phyloP scores from a whole-genome alignment of 2,329 filamentous ascomycete species.

The Aotearoamyces nothofagi region DNA sequence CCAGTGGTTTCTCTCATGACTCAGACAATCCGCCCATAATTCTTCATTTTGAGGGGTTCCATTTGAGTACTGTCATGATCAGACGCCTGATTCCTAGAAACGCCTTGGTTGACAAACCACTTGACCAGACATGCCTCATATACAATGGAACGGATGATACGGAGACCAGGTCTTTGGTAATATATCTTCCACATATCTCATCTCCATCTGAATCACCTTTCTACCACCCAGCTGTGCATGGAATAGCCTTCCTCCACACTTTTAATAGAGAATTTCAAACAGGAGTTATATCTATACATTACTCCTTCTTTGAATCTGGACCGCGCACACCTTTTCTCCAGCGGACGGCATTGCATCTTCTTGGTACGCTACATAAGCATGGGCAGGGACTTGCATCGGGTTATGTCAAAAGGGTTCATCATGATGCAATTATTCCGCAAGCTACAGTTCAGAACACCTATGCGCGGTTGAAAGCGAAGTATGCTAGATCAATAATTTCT shows the following conservation, averaged over 20 bases:
- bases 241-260: slow-evolving; percentile 62
- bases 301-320: slow-evolving; percentile 31
- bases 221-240: slow-evolving; percentile 69
- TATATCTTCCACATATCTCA: slow-evolving; percentile 64
- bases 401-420: slow-evolving; percentile 69
- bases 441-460: slow-evolving; percentile 72
- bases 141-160: slow-evolving; percentile 28
- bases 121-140: slow-evolving; percentile 74
- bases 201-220: slow-evolving; percentile 55
- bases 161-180: slow-evolving; percentile 36
- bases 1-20: slow-evolving; percentile 17
- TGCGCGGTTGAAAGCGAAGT: slow-evolving; percentile 59
- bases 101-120: slow-evolving; percentile 52
- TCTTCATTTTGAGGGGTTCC: slow-evolving; percentile 29
- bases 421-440: slow-evolving; percentile 69
- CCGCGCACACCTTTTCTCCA: slow-evolving; percentile 31
- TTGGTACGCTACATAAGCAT: slow-evolving; percentile 59
- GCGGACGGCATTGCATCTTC: slow-evolving; percentile 53
- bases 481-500: slow-evolving; percentile 56
- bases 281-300: slow-evolving; percentile 44
- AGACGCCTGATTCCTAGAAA: slow-evolving; percentile 73
- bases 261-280: slow-evolving; percentile 29
- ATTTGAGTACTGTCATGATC: slow-evolving; percentile 49
- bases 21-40: slow-evolving; percentile 21
- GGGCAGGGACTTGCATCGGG: slow-evolving; percentile 47